Conservation (phyloP, 495 filamentous ascomycete species). For the Podospora pseudocomata region DNA sequence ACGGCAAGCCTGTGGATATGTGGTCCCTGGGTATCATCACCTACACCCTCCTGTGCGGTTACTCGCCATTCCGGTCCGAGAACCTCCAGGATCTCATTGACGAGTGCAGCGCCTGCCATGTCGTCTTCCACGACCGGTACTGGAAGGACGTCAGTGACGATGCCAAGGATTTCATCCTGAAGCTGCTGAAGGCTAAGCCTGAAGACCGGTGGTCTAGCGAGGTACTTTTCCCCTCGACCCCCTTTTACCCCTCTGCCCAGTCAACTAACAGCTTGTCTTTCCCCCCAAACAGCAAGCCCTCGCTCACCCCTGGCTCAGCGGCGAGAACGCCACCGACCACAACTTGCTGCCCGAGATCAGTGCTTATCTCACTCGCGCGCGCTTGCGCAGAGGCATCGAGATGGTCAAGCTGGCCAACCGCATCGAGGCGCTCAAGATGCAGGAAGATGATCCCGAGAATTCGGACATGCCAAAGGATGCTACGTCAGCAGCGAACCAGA, state of each 20-base stretch:
- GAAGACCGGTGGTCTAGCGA: conserved; percentile 73
- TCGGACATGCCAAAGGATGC: conserved; percentile 58
- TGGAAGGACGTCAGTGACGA: conserved; percentile 97
- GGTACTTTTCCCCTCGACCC: conserved; percentile 42
- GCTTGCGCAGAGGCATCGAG: conserved; percentile 90
- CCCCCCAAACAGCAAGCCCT: conserved; percentile 60
- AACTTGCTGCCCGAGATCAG: conserved; percentile 96
- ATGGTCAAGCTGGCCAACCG: conserved; percentile 95
- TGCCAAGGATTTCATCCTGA: conserved; percentile 90
- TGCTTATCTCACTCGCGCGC: conserved; percentile 86
- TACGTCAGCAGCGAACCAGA: conserved; percentile 59
- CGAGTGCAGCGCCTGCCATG: conserved; percentile 82
- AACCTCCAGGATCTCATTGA: conserved; percentile 91
- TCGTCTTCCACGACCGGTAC: conserved; percentile 97
- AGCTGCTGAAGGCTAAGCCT: conserved; percentile 75
- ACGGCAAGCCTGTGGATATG: conserved; percentile 99
- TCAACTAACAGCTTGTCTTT: conserved; percentile 14
- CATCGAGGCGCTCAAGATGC: conserved; percentile 94
- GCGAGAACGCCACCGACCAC: conserved; percentile 85
- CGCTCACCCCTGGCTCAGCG: conserved; percentile 84
- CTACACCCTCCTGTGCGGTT: conserved; percentile 98
- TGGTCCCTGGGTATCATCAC: conserved; percentile 99
- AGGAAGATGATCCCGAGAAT: conserved; percentile 79
- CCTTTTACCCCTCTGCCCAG: background rate
- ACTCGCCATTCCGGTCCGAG: conserved; percentile 96